Evolutionary conservation across 2,329 filamentous ascomycete species (phyloP), one percentile per base, ranked within the genome.

Genomic region (Xylariaceae sp.): DNA sequence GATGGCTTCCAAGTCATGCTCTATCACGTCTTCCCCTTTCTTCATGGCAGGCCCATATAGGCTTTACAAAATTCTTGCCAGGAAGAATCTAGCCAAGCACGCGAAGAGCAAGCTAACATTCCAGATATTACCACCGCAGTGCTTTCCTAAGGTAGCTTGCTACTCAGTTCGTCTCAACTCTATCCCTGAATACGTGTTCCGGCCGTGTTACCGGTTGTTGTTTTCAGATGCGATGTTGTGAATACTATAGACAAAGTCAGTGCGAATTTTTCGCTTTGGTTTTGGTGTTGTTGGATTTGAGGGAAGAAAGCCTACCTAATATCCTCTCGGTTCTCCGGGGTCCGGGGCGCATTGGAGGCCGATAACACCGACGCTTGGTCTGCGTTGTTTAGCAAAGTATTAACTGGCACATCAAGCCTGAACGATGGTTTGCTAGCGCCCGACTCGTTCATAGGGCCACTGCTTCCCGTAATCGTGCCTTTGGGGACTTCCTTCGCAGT

Each of bases 201-300:
- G 24, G 9, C 44, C 6, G 9, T 23, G 17, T 33, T 36, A 43
- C 40, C 28, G 50, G 1, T 11, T 23, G 21, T 55, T 36, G 26
- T 57, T 36, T 43, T 63, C 59, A 2, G 56, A 57, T 36, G 61
- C 61, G 12, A 63, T 52, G 28, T 63, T 63, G 36, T 63, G 58
- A 23, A 63, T 61, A 19, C 61, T 63, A n/a, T 19, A 11, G 37
- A 5, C 6, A 17, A 49, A 5, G 17, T 58, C 3, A 53, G 37
- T n/a, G n/a, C n/a, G n/a, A n/a, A n/a, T n/a, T n/a, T n/a, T n/a
- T 14, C 2, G 2, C 23, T 14, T 9, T 26, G 2, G 14, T 39
- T 11, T 29, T 36, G 4, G 3, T 3, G 4, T 14, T 3, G 4
- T 26, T 3, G 4, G 1, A 4, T 5, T 12, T 7, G 17, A 1